Conservation (phyloP, 2,329 filamentous ascomycete genomes). For the Arthrinium phaeospermum region DNA sequence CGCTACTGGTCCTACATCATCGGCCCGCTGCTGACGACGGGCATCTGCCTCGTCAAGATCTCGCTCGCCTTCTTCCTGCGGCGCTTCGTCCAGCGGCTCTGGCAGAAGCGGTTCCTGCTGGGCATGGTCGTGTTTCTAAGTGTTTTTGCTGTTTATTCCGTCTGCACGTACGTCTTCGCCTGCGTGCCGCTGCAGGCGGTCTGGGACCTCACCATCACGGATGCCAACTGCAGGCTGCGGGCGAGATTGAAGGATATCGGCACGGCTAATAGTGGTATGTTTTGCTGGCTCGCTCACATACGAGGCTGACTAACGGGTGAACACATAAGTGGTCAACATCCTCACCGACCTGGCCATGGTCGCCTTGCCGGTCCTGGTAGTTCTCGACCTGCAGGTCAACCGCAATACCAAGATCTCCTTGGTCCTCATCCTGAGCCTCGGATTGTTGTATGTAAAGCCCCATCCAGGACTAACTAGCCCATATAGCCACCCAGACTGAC, state of each 20-base stretch:
- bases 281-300: background rate
- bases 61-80: constrained; percentile 18
- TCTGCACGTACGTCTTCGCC: constrained; percentile 19
- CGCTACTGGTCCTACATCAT: constrained; percentile 5
- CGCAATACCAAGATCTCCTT: constrained; percentile 19
- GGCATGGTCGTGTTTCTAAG: constrained; percentile 21
- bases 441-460: constrained; percentile 14
- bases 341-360: constrained; percentile 23
- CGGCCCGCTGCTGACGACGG: constrained; percentile 17
- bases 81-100: constrained; percentile 21
- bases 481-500: background rate
- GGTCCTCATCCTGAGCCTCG: constrained; percentile 21
- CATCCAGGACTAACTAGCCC: background rate
- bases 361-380: constrained; percentile 20
- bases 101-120: constrained; percentile 23
- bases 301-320: background rate
- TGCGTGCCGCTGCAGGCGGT: constrained; percentile 18
- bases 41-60: constrained; percentile 23
- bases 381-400: constrained; percentile 24
- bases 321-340: constrained; percentile 17
- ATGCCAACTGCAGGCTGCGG: background rate
- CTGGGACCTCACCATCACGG: background rate
- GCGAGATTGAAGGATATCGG: background rate
- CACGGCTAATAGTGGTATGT: background rate
- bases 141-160: constrained; percentile 21